Conservation (phyloP, 768 basidiomycete species). For the Lentinula aciculospora region DNA sequence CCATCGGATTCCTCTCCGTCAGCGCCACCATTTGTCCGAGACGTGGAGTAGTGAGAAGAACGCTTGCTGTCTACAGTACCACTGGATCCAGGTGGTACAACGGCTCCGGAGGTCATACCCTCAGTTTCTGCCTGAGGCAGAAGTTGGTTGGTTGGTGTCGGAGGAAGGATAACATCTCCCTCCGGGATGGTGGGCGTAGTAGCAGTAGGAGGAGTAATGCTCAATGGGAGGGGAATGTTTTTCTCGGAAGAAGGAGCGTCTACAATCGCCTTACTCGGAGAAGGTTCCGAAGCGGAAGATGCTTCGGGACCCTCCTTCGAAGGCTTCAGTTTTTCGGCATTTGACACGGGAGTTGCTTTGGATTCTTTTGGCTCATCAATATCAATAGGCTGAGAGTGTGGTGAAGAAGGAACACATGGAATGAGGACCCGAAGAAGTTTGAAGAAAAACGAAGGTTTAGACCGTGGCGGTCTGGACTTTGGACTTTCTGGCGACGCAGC, state of each 20-base stretch:
- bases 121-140: constrained; percentile 73
- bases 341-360: constrained; percentile 15
- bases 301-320: constrained; percentile 3
- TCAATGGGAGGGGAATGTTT: constrained; percentile 28
- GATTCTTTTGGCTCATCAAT: constrained; percentile 26
- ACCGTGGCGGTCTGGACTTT: constrained; percentile 10
- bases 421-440: constrained; percentile 57
- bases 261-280: constrained; percentile 11
- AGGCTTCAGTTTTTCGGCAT: constrained; percentile 23
- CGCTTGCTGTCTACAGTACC: constrained; percentile 33
- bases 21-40: constrained; percentile 24
- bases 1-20: constrained; percentile 60
- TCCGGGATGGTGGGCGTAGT: constrained; percentile 20
- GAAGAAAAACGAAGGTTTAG: constrained; percentile 52
- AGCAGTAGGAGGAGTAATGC: constrained; percentile 16
- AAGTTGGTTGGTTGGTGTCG: constrained; percentile 42
- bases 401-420: constrained; percentile 57
- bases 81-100: constrained; percentile 85
- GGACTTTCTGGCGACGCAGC: constrained; percentile 1
- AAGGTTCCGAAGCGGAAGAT: background rate
- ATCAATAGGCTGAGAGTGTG: constrained; percentile 39
- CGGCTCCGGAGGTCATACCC: constrained; percentile 86
- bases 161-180: constrained; percentile 35
- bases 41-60: constrained; percentile 36
- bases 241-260: constrained; percentile 31